Conservation (phyloP, 192 early-diverging fungal genomes). For the Coemansia sp. region DNA sequence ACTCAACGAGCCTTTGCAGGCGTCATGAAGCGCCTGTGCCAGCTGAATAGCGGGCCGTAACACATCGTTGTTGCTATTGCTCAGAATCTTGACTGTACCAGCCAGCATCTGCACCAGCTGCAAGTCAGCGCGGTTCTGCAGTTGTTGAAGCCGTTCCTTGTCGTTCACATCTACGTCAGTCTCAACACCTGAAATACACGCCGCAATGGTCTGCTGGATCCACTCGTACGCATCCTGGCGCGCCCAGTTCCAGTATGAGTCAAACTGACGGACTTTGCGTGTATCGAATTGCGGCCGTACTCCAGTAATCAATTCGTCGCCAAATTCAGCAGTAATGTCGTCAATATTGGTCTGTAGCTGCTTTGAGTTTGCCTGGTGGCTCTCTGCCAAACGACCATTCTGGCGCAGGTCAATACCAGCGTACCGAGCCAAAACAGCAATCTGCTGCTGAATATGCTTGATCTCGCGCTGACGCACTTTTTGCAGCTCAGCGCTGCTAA, state of each 20-base stretch:
- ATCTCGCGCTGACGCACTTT: conserved; percentile 72
- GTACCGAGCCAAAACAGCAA: conserved; percentile 81
- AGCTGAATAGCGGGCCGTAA: conserved; percentile 56
- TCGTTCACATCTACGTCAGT: conserved; percentile 65
- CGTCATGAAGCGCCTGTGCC: conserved; percentile 4
- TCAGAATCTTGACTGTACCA: conserved; percentile 60
- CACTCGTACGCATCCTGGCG: too few species aligned
- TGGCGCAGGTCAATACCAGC: conserved; percentile 73
- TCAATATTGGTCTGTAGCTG: conserved; percentile 76
- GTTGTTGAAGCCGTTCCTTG: conserved; percentile 17
- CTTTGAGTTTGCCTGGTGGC: conserved; percentile 57
- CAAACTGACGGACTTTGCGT: conserved; percentile 78
- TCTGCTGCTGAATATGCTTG: conserved; percentile 73
- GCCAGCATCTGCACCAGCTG: conserved; percentile 74
- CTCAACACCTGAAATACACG: conserved; percentile 67
- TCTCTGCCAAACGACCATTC: conserved; percentile 63
- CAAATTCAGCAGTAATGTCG: conserved; percentile 77
- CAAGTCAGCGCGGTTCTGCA: conserved; percentile 84
- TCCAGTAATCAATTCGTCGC: conserved; percentile 74
- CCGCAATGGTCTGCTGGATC: conserved; percentile 67
- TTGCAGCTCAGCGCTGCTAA: conserved; percentile 89
- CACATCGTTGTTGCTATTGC: conserved; percentile 63
- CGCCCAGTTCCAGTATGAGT: too few species aligned
- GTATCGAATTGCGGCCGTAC: conserved; percentile 74
- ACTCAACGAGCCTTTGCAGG: too few species aligned